Percentiles rank a stretch among this genome's conserved stretches.
phyloP scores from a whole-genome alignment of 305 asterid species.

The Plantago rigida region DNA sequence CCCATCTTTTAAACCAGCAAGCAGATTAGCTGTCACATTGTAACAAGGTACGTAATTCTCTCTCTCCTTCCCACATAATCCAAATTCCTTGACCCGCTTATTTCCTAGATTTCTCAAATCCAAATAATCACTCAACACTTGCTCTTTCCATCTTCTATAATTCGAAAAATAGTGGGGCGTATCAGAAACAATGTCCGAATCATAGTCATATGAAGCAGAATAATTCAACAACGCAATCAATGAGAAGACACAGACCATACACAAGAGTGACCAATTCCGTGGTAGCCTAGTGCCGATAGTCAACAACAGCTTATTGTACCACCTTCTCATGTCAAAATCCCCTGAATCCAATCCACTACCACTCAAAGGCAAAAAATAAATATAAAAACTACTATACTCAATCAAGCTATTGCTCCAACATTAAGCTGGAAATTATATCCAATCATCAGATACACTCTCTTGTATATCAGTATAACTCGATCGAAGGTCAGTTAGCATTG shows the following conservation, averaged over 20 bases:
- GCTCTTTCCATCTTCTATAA: constrained; percentile 66
- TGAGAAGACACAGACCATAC: constrained; percentile 51
- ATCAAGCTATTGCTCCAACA: constrained; percentile 38
- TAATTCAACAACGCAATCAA: constrained; percentile 58
- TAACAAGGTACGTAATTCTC: constrained; percentile 90
- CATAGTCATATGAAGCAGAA: constrained; percentile 44
- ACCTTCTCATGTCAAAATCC: constrained; percentile 72
- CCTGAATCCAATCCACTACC: constrained; percentile 30
- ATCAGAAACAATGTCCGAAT: constrained; percentile 40
- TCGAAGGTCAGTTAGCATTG: constrained; percentile 40
- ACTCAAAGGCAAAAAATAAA: constrained; percentile 15
- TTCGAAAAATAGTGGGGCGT: constrained; percentile 44
- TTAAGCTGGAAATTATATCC: constrained; percentile 34
- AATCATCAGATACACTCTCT: constrained; percentile 42
- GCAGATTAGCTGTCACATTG: constrained; percentile 66
- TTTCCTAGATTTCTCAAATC: constrained; percentile 56
- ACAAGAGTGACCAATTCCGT: constrained; percentile 66
- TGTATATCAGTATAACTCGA: constrained; percentile 22
- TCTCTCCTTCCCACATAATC: constrained; percentile 78
- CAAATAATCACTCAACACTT: constrained; percentile 60
- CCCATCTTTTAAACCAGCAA: constrained; percentile 69
- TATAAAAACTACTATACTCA: constrained; percentile 1
- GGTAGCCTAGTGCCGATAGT: constrained; percentile 67
- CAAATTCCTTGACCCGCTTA: constrained; percentile 47
- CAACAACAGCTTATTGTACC: constrained; percentile 52